Evolutionary conservation across 768 basidiomycete genomes (phyloP).

Genomic region (Kockovaella imperatae): DNA sequence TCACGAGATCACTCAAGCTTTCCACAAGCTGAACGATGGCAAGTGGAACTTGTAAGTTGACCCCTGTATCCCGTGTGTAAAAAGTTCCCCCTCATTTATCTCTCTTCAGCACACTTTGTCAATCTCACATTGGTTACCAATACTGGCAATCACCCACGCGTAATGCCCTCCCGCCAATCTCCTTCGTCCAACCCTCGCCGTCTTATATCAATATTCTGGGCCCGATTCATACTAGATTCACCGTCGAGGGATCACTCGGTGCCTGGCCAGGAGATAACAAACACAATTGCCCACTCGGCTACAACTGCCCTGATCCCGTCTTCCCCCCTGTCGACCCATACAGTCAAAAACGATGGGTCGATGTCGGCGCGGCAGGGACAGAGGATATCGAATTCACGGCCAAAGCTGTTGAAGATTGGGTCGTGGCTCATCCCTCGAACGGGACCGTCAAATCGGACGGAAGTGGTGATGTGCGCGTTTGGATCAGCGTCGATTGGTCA

Average conservation of each 20-base stretch:
- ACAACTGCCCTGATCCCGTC: slow-evolving; percentile 52
- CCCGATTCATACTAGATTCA: slow-evolving; percentile 46
- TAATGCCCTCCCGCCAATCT: slow-evolving; percentile 49
- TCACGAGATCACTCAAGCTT: slow-evolving; percentile 56
- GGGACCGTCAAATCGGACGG: slow-evolving; percentile 59
- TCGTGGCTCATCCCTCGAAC: slow-evolving; percentile 48
- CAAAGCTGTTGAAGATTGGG: not conserved
- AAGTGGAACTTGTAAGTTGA: slow-evolving; percentile 58
- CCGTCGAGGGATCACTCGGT: slow-evolving; percentile 57
- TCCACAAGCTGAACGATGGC: slow-evolving; percentile 56
- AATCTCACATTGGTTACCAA: slow-evolving; percentile 42
- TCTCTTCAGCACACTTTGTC: slow-evolving; percentile 49
- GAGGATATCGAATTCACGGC: slow-evolving; percentile 50
- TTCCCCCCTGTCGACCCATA: slow-evolving; percentile 52
- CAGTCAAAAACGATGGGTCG: slow-evolving; percentile 53
- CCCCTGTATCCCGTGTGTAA: not conserved
- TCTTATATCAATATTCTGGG: not conserved
- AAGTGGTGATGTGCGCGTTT: slow-evolving; percentile 19
- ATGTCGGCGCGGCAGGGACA: slow-evolving; percentile 48
- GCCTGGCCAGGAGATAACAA: slow-evolving; percentile 62
- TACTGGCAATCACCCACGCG: slow-evolving; percentile 62
- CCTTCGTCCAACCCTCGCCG: slow-evolving; percentile 8
- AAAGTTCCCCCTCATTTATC: not conserved
- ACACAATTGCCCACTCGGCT: slow-evolving; percentile 41
- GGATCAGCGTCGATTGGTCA: not conserved